A percentile compares a stretch with the other conserved stretches of the same genome.
Evolutionary conservation across 2,329 filamentous ascomycete genomes (phyloP).

Genomic region (Alternaria ventricosa): DNA sequence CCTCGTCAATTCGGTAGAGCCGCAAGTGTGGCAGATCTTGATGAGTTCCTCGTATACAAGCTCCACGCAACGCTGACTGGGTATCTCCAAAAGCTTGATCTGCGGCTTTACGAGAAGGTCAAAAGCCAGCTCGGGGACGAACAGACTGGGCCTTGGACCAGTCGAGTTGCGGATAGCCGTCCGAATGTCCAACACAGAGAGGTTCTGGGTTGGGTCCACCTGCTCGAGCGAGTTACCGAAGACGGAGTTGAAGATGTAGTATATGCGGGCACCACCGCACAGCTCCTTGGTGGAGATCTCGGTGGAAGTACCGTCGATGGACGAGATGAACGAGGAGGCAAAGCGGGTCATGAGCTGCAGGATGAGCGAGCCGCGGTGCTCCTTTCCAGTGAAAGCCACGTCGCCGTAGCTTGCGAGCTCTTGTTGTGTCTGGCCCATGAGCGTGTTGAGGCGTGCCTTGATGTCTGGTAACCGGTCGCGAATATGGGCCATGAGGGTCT

Average conservation of each 20-base stretch:
- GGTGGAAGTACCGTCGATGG: slow-evolving; percentile 96
- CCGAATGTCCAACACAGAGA: slow-evolving; percentile 92
- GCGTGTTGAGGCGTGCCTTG: slow-evolving; percentile 93
- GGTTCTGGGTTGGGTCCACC: slow-evolving; percentile 94
- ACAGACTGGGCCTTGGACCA: slow-evolving; percentile 90
- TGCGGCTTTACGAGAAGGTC: slow-evolving; percentile 97
- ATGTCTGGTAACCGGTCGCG: slow-evolving; percentile 95
- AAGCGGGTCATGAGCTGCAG: slow-evolving; percentile 98
- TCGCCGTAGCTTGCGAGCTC: slow-evolving; percentile 97
- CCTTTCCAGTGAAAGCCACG: slow-evolving; percentile 96
- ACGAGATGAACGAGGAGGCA: slow-evolving; percentile 96
- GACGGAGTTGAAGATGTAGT: slow-evolving; percentile 99
- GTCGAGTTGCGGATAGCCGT: slow-evolving; percentile 98
- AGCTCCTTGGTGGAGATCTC: slow-evolving; percentile 99
- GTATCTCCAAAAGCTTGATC: slow-evolving; percentile 94
- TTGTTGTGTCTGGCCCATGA: slow-evolving; percentile 99
- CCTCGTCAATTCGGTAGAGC: slow-evolving; percentile 88
- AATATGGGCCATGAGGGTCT: slow-evolving; percentile 94
- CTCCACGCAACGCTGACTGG: slow-evolving; percentile 95
- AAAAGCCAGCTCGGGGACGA: slow-evolving; percentile 97
- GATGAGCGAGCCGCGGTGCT: slow-evolving; percentile 93
- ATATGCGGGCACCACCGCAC: slow-evolving; percentile 91
- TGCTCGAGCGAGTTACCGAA: slow-evolving; percentile 96
- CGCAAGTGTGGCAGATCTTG: slow-evolving; percentile 99
- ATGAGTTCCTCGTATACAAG: slow-evolving; percentile 98